Evolutionary conservation across 1,139 yeast species (phyloP).

Genomic region (Wickerhamiella infanticola): DNA sequence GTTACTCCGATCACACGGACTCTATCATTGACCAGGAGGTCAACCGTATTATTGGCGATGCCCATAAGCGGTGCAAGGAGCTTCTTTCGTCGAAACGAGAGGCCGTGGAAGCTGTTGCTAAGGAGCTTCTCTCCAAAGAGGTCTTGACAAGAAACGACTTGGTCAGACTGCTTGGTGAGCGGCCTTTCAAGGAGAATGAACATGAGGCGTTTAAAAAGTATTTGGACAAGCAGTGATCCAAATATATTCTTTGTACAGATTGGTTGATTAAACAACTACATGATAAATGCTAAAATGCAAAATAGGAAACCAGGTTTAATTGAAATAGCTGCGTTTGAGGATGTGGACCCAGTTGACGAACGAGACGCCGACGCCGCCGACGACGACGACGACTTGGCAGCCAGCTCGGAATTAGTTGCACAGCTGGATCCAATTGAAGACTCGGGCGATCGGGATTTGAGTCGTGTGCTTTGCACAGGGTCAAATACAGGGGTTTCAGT

Average conservation of each 20-base stretch:
- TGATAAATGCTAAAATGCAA: neutral
- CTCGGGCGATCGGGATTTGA: too few relatives aligned
- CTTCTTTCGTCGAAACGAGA: constrained; percentile 50
- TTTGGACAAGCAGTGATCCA: constrained; percentile 16
- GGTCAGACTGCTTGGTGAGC: constrained; percentile 70
- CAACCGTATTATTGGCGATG: constrained; percentile 61
- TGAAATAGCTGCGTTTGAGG: neutral
- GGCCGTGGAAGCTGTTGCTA: constrained; percentile 74
- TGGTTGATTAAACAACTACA: neutral
- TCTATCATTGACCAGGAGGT: constrained; percentile 68
- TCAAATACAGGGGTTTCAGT: too few relatives aligned
- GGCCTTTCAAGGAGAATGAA: constrained; percentile 63
- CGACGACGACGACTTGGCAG: too few relatives aligned
- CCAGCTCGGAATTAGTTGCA: too few relatives aligned
- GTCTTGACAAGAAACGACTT: constrained; percentile 82
- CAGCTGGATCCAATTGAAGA: too few relatives aligned
- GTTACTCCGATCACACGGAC: constrained; percentile 82
- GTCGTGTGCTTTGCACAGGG: too few relatives aligned
- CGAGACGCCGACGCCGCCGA: too few relatives aligned
- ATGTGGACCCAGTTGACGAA: too few relatives aligned
- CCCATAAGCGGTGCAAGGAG: constrained; percentile 51
- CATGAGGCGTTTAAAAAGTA: constrained; percentile 93
- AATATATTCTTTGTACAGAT: neutral
- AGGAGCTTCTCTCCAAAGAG: constrained; percentile 68
- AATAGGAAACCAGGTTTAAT: neutral